Percentiles rank a stretch among this genome's conserved stretches.
Evolutionary conservation across 1,139 yeast genomes (phyloP).

Genomic region (Torulaspora pretoriensis): DNA sequence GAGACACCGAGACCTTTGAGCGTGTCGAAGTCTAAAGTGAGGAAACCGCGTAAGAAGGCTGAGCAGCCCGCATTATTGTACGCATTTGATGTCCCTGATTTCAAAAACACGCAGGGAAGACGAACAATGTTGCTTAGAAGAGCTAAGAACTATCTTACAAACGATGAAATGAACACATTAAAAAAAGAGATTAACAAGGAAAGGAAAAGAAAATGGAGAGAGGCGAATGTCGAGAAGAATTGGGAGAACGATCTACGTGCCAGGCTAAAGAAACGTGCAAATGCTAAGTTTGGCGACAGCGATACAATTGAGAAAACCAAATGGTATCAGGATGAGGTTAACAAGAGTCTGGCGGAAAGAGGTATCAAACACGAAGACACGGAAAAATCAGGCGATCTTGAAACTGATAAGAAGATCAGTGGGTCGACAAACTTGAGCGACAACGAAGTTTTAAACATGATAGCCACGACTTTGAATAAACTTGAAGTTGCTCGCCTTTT

Average conservation of each 20-base stretch:
- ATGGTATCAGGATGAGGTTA: constrained; percentile 78
- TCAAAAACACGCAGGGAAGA: constrained; percentile 17
- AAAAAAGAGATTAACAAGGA: constrained; percentile 61
- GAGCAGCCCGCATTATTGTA: constrained; percentile 20
- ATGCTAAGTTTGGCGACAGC: constrained; percentile 58
- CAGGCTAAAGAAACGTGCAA: constrained; percentile 71
- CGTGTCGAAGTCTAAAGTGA: background rate
- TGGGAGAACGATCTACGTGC: constrained; percentile 82
- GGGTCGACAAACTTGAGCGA: constrained; percentile 27
- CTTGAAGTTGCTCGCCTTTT: constrained; percentile 31
- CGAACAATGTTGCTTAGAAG: constrained; percentile 25
- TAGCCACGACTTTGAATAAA: constrained; percentile 27
- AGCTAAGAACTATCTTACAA: constrained; percentile 28
- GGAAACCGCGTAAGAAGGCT: constrained; percentile 9
- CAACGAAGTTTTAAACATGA: constrained; percentile 30
- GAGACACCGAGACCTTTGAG: constrained; percentile 32
- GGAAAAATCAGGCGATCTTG: constrained; percentile 7
- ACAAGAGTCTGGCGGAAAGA: constrained; percentile 58
- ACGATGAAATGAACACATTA: constrained; percentile 55
- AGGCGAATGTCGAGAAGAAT: constrained; percentile 72
- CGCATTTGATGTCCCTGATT: constrained; percentile 34
- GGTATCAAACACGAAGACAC: constrained; percentile 14
- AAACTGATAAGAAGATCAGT: constrained; percentile 16
- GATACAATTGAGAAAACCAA: constrained; percentile 52
- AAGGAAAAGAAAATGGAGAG: constrained; percentile 89